These are phyloP conservation scores for Phaeosphaeria sp. DNA, from an alignment of 2,329 filamentous ascomycete genomes.

Conservation along the genomic window DNA sequence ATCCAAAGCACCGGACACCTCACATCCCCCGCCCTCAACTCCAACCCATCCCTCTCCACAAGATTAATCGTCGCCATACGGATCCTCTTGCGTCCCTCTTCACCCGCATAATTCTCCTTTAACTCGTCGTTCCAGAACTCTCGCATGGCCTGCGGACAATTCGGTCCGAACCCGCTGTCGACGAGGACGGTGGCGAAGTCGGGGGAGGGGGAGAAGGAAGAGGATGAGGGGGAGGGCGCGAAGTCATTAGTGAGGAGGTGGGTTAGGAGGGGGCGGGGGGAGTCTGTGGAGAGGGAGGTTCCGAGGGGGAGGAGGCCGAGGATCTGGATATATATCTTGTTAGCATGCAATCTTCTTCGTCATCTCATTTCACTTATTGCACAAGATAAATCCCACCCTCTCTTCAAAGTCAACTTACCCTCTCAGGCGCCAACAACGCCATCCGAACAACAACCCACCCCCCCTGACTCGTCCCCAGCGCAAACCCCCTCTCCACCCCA, in stretches of 20 bases:
- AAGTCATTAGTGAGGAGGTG: slow-evolving; percentile 48
- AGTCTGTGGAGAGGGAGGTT: slow-evolving; percentile 61
- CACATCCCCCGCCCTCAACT: slow-evolving; percentile 55
- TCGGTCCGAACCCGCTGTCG: slow-evolving; percentile 56
- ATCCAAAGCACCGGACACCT: slow-evolving; percentile 61
- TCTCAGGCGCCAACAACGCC: slow-evolving; percentile 59
- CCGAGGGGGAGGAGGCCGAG: slow-evolving; percentile 60
- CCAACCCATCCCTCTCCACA: slow-evolving; percentile 57
- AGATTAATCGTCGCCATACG: slow-evolving; percentile 61
- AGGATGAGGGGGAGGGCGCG: slow-evolving; percentile 38
- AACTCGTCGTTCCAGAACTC: slow-evolving; percentile 56
- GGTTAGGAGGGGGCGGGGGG: slow-evolving; percentile 49
- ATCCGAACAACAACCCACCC: slow-evolving; percentile 61
- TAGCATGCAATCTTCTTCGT: too few species aligned
- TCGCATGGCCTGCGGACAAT: slow-evolving; percentile 44
- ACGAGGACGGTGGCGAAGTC: slow-evolving; percentile 50
- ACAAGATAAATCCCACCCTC: too few species aligned
- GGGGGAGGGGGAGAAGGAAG: slow-evolving; percentile 30
- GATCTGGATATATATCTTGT: too few species aligned
- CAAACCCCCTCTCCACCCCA: slow-evolving; percentile 54
- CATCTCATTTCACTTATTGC: neutral
- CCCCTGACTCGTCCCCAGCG: slow-evolving; percentile 61
- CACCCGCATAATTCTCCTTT: slow-evolving; percentile 56
- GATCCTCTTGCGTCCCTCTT: slow-evolving; percentile 56
- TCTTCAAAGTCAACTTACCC: slow-evolving; percentile 29